These are phyloP conservation scores for Lasiodiplodia gonubiensis DNA, from an alignment of 2,329 filamentous ascomycete species.

Conservation along the genomic window DNA sequence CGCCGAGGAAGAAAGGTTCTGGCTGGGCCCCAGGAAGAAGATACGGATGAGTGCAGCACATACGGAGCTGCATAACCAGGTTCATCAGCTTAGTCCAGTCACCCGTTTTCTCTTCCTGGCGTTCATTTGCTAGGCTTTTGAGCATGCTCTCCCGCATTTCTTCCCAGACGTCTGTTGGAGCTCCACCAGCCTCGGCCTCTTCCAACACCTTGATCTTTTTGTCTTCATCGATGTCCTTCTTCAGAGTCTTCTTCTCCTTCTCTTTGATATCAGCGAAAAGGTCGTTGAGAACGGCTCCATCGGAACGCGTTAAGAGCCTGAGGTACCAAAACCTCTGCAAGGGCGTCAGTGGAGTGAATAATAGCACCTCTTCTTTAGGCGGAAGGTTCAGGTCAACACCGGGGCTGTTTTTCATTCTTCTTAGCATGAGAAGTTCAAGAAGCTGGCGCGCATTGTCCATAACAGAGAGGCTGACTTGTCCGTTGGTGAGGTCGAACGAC, in stretches of 20 bases:
- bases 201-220: constrained; percentile 42
- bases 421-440: constrained; percentile 64
- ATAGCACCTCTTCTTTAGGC: constrained; percentile 61
- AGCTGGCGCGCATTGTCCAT: constrained; percentile 60
- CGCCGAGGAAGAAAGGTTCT: constrained; percentile 52
- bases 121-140: constrained; percentile 68
- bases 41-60: constrained; percentile 63
- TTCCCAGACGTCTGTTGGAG: constrained; percentile 47
- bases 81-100: constrained; percentile 60
- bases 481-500: constrained; percentile 62
- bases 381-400: constrained; percentile 62
- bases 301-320: constrained; percentile 60
- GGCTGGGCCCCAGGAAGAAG: constrained; percentile 55
- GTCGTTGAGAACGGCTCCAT: constrained; percentile 58
- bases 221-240: constrained; percentile 46
- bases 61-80: constrained; percentile 61
- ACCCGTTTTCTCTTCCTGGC: constrained; percentile 42
- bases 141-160: constrained; percentile 95
- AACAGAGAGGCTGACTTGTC: constrained; percentile 59
- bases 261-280: constrained; percentile 56
- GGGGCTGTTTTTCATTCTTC: constrained; percentile 62
- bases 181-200: constrained; percentile 33
- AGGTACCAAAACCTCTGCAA: constrained; percentile 66
- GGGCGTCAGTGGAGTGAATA: constrained; percentile 63
- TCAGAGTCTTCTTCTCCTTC: constrained; percentile 50